Evolutionary conservation across 2,329 filamentous ascomycete species (phyloP).

Genomic region (Colletotrichum somersetense): DNA sequence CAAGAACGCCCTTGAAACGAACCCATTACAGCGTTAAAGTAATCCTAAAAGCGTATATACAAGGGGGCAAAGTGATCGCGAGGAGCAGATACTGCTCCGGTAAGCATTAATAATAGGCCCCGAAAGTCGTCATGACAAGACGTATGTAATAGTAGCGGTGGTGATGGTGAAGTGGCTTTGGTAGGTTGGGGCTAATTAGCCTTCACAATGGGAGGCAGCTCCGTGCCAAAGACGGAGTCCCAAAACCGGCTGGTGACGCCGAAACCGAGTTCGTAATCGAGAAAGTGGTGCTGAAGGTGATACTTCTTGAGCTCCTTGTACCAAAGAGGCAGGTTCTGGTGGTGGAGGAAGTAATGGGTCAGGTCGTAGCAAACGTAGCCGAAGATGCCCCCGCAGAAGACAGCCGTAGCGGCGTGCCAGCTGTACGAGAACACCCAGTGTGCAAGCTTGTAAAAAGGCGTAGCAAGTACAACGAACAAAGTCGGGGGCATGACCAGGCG

Average conservation of each 20-base stretch:
- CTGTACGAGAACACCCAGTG: slow-evolving; percentile 85
- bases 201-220: slow-evolving; percentile 67
- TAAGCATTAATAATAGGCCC: slow-evolving; percentile 32
- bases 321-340: slow-evolving; percentile 89
- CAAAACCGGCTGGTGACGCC: slow-evolving; percentile 97
- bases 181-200: slow-evolving; percentile 45
- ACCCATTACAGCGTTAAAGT: slow-evolving; percentile 36
- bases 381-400: slow-evolving; percentile 91
- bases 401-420: slow-evolving; percentile 83
- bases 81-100: slow-evolving; percentile 23
- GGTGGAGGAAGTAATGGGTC: slow-evolving; percentile 99
- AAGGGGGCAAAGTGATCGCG: slow-evolving; percentile 24
- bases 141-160: slow-evolving; percentile 13
- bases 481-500: slow-evolving; percentile 97
- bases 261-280: slow-evolving; percentile 97
- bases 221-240: slow-evolving; percentile 92
- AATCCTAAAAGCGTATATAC: slow-evolving; percentile 34
- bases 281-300: slow-evolving; percentile 96
- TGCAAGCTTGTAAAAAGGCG: slow-evolving; percentile 92
- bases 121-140: slow-evolving; percentile 27
- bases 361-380: slow-evolving; percentile 97
- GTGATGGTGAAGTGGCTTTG: not conserved
- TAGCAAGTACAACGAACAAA: slow-evolving; percentile 84
- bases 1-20: slow-evolving; percentile 33
- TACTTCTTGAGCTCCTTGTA: slow-evolving; percentile 97